Base-by-base conservation (phyloP, 495 filamentous ascomycete genomes). In the Penicillium salamii region DNA sequence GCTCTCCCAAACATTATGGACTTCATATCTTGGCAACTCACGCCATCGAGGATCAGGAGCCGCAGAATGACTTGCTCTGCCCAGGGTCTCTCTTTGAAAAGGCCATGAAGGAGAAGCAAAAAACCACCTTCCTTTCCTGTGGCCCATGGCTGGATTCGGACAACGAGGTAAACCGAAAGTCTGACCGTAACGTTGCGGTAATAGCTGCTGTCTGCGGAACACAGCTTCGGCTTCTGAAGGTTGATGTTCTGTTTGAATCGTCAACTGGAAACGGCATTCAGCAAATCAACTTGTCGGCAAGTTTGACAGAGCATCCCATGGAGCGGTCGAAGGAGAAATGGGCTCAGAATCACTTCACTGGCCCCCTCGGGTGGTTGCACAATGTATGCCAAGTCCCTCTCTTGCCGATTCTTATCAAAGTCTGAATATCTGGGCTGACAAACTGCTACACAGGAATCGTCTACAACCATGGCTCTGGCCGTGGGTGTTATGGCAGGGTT, bases 341-440 rank as follows among this genome's bases (percentile, higher is more conserved):
- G 40, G 29, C 35, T 3, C 23, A 41, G 6, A 53, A 49, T 21
- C 52, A 66, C 5, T 49, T 69, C n/a, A 65, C 55, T 21, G 70
- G 71, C 1, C 71, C 69, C n/a, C 34, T 74, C 2, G 23, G 54
- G 24, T 76, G 70, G 70, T 38, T 69, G 21, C 49, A 61, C 36
- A 47, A 42, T 9, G 71, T 76, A 66, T 31, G 70, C 49, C 19
- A 20, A 18, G 11, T 46, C 8, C 24, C 8, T 31, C 17, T n/a
- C n/a, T n/a, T n/a, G n/a, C n/a, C n/a, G n/a, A 31, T 15, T 1
- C 3, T 17, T 3, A 12, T 45, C 1, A 7, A 21, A 14, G 32
- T n/a, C 6, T 26, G 20, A 29, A 0, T 7, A 20, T 12, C 21
- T 18, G n/a, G 49, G 7, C 50, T 45, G 11, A 46, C 52, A 47